Evolutionary conservation across 805 yeast species (phyloP).

Genomic region (Metschnikowia koreensis): DNA sequence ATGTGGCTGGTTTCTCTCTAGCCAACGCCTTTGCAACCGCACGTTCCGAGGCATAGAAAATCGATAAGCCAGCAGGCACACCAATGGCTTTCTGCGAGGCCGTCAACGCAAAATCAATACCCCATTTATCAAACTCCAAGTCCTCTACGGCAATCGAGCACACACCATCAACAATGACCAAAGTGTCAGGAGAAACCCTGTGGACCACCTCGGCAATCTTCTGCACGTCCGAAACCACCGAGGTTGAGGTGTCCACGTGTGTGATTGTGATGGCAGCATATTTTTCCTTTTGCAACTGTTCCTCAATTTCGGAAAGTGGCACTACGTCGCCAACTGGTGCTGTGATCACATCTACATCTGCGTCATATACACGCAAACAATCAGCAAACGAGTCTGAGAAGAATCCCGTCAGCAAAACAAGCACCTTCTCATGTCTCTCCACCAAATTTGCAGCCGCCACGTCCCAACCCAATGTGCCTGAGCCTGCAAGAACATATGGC

Average conservation of each 20-base stretch:
- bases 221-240: conserved; percentile 77
- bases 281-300: conserved; percentile 47
- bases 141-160: conserved; percentile 92
- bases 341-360: conserved; percentile 67
- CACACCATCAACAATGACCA: conserved; percentile 88
- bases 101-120: conserved; percentile 79
- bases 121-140: conserved; percentile 85
- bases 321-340: conserved; percentile 76
- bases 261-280: conserved; percentile 80
- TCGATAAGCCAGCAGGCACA: conserved; percentile 87
- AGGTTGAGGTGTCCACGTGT: conserved; percentile 95
- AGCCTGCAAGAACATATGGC: conserved; percentile 80
- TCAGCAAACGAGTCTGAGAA: conserved; percentile 84
- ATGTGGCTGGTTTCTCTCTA: conserved; percentile 49
- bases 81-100: conserved; percentile 97
- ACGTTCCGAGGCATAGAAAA: conserved; percentile 71
- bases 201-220: conserved; percentile 61
- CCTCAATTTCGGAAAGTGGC: conserved; percentile 53
- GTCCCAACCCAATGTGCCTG: conserved; percentile 97
- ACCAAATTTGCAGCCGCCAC: conserved; percentile 76
- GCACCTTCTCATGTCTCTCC: conserved; percentile 58
- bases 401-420: conserved; percentile 87
- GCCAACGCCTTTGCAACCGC: conserved; percentile 62
- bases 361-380: conserved; percentile 68
- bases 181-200: conserved; percentile 69